Evolutionary conservation across 768 basidiomycete genomes (phyloP), one percentile per base, ranked within the genome.

Genomic region (Mrakia hoshinonis): DNA sequence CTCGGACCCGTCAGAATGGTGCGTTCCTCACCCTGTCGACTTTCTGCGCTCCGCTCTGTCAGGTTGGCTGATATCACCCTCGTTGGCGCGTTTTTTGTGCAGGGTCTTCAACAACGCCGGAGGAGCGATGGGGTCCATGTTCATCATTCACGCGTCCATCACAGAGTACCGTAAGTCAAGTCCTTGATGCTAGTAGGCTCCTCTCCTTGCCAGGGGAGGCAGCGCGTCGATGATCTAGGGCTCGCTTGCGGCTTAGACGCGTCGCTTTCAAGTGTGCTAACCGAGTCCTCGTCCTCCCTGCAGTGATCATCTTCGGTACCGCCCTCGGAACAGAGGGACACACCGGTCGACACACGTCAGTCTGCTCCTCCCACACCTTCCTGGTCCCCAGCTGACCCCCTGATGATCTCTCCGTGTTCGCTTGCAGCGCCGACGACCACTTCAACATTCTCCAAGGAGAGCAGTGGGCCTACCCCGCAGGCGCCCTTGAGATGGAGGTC

Each of bases 271-370:
- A n/a, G n/a, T n/a, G n/a, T n/a, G n/a, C n/a, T n/a, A n/a, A n/a
- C n/a, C n/a, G n/a, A n/a, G n/a, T n/a, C 18, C 62, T 24, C n/a
- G 29, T 47, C 22, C 26, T 51, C n/a, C 36, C 36, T 7, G 36
- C 58, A 61, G 67, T 81, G 60, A 80, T 80, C 76, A 88, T 97
- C 75, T 96, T 96, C 74, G 94, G 96, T 4, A 95, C 94, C 0
- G 92, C 96, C 0, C 83, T 97, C 12, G 96, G 96, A 12, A 98
- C 95, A 2, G 96, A 99, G 81, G 96, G 96, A 2, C 96, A 98
- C 78, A 85, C 87, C 18, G 96, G 96, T 10, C 75, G 95, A 68
- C 95, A 97, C 79, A 91, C 91, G 58, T 61, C 18, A 9, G 34
- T 39, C 34, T 31, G 13, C 26, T 55, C 15, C 6, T 13, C 1